These are phyloP conservation scores for Plasmodium malariae DNA, from an alignment of 169 alveolate genomes.

Conservation along the genomic window DNA sequence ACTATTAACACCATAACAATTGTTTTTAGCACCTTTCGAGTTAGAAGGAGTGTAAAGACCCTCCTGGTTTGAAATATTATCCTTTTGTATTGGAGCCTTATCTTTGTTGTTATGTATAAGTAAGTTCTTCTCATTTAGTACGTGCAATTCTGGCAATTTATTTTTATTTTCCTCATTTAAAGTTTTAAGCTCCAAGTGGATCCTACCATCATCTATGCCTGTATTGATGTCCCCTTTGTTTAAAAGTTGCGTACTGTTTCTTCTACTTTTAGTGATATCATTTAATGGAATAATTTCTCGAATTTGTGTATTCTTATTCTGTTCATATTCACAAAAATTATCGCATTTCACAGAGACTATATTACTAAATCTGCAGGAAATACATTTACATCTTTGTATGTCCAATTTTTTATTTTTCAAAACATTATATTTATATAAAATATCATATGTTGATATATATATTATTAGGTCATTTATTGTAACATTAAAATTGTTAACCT, in stretches of 20 bases:
- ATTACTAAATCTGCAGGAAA: background rate
- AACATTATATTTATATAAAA: background rate
- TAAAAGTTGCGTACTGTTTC: background rate
- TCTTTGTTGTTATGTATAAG: background rate
- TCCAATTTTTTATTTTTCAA: background rate
- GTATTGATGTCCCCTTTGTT: background rate
- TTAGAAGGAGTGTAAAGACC: background rate
- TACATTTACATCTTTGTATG: background rate
- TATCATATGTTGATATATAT: slow-evolving; percentile 5
- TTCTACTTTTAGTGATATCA: too few species aligned
- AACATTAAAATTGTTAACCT: background rate
- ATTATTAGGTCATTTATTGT: background rate
- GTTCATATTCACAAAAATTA: background rate
- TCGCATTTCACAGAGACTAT: background rate
- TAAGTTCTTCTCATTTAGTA: background rate
- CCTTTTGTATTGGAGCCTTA: background rate
- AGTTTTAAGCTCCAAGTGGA: background rate
- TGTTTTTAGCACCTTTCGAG: background rate
- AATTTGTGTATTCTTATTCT: background rate
- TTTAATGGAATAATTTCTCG: background rate
- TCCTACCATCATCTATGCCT: background rate
- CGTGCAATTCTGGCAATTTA: background rate
- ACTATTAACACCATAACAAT: too few species aligned
- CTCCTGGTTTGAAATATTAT: background rate
- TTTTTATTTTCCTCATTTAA: background rate